Evolutionary conservation across 1,284 basidiomycete species (phyloP), one percentile per base, ranked within the genome.

Genomic region (Malassezia obtusa): DNA sequence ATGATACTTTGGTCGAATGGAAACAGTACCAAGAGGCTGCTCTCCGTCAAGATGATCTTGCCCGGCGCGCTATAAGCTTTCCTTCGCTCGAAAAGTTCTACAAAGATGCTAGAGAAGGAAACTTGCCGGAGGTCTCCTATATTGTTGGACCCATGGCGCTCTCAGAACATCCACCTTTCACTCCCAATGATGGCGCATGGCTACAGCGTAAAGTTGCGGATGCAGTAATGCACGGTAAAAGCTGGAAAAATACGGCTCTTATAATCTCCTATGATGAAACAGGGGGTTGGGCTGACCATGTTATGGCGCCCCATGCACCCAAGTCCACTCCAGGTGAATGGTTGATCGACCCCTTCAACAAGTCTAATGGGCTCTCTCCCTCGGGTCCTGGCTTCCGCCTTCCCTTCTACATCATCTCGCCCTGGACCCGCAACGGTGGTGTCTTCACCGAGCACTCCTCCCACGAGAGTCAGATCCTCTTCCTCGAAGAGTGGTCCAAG

Each of bases 191-290:
- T 45, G 67, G 67, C 1, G 67, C 52, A 9, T 69, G 60, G 58
- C 36, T 68, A 12, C 67, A 69, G 39, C 50, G 63, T 12, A 52
- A 62, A 17, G 57, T 69, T 14, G 58, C 63, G 28, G 54, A 68
- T 25, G 67, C 67, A 1, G 59, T 69, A 19, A 60, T 59, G 26
- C 50, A 59, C 17, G 63, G 66, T 24, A 48, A 50, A 11, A 48
- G 49, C 31, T 69, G 62, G 45, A 52, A 57, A 48, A 57, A 41
- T 7, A 63, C 67, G 1, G 62, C 57, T n/a, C 41, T 68, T 1
- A 46, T 69, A 40, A 52, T 66, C 25, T 66, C 64, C 7, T 69
- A 66, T 46, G 67, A 69, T 43, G 66, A 63, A 53, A 69, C 64
- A 10, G 66, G 67, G 15, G 67, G 67, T 12, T 67, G 59, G 58